These are phyloP conservation scores for Tieghemostelium lacteum DNA, from an alignment of 78 protist genomes.

Conservation along the genomic window DNA sequence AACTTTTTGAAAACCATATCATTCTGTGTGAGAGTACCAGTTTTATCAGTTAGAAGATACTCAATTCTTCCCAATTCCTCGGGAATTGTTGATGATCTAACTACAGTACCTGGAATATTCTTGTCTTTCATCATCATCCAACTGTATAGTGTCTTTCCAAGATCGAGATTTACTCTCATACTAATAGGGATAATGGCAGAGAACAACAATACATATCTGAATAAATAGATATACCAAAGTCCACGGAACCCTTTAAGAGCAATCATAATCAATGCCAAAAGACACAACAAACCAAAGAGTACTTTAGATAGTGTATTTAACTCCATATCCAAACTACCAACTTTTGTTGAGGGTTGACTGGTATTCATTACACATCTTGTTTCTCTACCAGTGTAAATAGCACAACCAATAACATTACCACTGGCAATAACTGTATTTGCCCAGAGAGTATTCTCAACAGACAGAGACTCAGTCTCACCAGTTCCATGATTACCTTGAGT, in stretches of 20 bases:
- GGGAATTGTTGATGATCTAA: constrained; percentile 94
- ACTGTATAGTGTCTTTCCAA: constrained; percentile 61
- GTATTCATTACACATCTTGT: constrained; percentile 96
- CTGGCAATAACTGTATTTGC: constrained; percentile 96
- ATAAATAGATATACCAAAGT: constrained; percentile 84
- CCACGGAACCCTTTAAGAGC: constrained; percentile 84
- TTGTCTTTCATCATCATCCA: constrained; percentile 76
- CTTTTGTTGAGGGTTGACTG: constrained; percentile 87
- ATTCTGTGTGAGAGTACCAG: constrained; percentile 98
- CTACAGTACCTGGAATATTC: constrained; percentile 86
- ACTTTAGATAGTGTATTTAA: constrained; percentile 91
- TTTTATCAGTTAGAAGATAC: constrained; percentile 98
- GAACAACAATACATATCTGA: constrained; percentile 95
- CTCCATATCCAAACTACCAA: constrained; percentile 93
- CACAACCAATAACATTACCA: constrained; percentile 90
- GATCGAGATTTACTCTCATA: constrained; percentile 82
- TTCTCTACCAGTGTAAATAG: constrained; percentile 97
- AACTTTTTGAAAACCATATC: constrained; percentile 93
- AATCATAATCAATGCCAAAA: constrained; percentile 90
- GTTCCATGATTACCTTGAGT: no score
- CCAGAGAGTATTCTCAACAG: constrained; percentile 98
- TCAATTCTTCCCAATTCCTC: constrained; percentile 98
- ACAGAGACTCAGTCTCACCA: constrained; percentile 88
- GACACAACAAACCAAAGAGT: constrained; percentile 84
- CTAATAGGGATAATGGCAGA: constrained; percentile 98